Evolutionary conservation across 208 protist species (phyloP).

Genomic region (Giardia duodenalis): DNA sequence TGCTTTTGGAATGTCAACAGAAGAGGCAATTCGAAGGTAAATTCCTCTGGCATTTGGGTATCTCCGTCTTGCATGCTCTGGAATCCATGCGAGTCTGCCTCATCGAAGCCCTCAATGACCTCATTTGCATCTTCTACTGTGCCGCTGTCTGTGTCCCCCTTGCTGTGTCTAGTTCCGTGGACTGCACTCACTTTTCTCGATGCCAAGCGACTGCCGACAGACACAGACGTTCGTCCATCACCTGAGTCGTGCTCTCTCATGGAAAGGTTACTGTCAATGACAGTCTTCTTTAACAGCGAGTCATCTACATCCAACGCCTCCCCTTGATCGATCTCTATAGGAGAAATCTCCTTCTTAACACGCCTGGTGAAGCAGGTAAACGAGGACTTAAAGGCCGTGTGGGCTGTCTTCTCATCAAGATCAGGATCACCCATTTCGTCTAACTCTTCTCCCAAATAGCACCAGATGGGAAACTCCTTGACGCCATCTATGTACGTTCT

Average conservation of each 20-base stretch:
- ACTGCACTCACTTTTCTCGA: background rate
- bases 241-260: background rate
- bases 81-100: too few relatives aligned
- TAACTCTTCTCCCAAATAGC: conserved; percentile 16
- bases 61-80: too few relatives aligned
- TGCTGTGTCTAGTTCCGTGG: background rate
- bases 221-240: background rate
- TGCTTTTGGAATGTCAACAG: background rate
- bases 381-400: background rate
- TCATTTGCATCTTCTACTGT: background rate
- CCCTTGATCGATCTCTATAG: background rate
- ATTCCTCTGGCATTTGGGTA: too few relatives aligned
- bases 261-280: background rate
- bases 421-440: background rate
- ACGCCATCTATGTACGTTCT: background rate
- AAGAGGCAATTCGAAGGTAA: background rate
- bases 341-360: background rate
- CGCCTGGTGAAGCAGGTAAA: background rate
- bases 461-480: conserved; percentile 10
- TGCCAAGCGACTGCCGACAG: background rate
- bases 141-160: background rate
- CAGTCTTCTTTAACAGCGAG: background rate
- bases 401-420: background rate
- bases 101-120: background rate
- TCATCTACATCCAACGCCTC: background rate